A percentile compares a stretch with the other conserved stretches of the same genome.
Conservation (phyloP, 2,329 filamentous ascomycete species). For the Alternaria ethzedia region DNA sequence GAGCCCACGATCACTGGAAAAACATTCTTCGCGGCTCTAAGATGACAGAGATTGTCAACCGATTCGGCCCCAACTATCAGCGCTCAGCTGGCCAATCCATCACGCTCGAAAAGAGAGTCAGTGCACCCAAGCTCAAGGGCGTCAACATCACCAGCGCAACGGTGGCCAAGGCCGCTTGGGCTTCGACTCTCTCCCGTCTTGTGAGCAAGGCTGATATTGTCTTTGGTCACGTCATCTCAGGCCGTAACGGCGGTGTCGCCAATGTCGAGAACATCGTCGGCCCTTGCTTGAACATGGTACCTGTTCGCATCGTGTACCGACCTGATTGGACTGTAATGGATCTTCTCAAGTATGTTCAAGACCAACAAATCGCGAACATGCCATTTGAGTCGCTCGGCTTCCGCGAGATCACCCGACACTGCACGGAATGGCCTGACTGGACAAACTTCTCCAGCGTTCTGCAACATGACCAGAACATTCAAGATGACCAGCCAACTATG, state of each 20-base stretch:
- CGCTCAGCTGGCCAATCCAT: slow-evolving; percentile 38
- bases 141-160: slow-evolving; percentile 51
- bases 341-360: slow-evolving; percentile 50
- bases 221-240: slow-evolving; percentile 52
- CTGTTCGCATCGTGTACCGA: slow-evolving; percentile 48
- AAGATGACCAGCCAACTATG: slow-evolving; percentile 53
- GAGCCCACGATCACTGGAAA: slow-evolving; percentile 42
- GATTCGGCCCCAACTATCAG: slow-evolving; percentile 42
- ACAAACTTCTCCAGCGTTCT: slow-evolving; percentile 45
- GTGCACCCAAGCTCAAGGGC: slow-evolving; percentile 26
- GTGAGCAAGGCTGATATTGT: slow-evolving; percentile 50
- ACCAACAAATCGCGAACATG: slow-evolving; percentile 53
- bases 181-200: slow-evolving; percentile 47
- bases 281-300: slow-evolving; percentile 53
- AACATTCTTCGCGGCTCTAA: slow-evolving; percentile 39
- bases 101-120: slow-evolving; percentile 34
- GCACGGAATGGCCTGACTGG: slow-evolving; percentile 47
- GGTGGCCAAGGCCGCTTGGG: slow-evolving; percentile 56
- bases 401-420: slow-evolving; percentile 42
- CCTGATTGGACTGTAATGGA: slow-evolving; percentile 45
- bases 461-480: slow-evolving; percentile 43
- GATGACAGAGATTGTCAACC: slow-evolving; percentile 44
- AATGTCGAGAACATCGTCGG: slow-evolving; percentile 51
- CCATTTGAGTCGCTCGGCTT: slow-evolving; percentile 44
- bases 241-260: slow-evolving; percentile 47